Base-by-base conservation (phyloP, 2,329 filamentous ascomycete species). In the Leptographium flavum region DNA sequence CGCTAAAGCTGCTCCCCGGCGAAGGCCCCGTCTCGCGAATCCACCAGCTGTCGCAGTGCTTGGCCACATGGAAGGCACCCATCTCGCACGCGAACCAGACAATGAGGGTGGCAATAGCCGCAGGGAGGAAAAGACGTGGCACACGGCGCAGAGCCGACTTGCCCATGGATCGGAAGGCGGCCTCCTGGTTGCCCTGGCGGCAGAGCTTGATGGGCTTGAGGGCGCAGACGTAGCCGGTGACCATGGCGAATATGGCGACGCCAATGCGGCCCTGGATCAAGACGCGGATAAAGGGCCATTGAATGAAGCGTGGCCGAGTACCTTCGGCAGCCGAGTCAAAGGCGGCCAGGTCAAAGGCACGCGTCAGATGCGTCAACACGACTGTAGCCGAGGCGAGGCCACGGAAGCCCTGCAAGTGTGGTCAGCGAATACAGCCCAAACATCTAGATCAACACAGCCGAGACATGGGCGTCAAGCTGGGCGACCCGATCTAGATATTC, bases 221-320 rank as follows among this genome's bases (percentile, higher is more conserved):
- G 4, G 73, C 70, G 59, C 77, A 79, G 43, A 79, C 76, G 53
- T 78, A 80, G 46, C 76, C 76, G 21, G 76, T 76, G 33, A 80
- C 74, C 39, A 82, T 66, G 54, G 79, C 71, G 59, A 82, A 81
- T 50, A 81, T 75, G 14, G 76, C 71, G 3, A 82, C 79, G 58
- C 78, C 79, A 39, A 76, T 73, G 15, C 79, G 70, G 21, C 79
- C 76, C 54, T 77, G 74, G 42, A 71, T 65, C 33, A 73, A 63
- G 40, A 81, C 68, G 46, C 76, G 72, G 47, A 80, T 60, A 53
- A 74, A 72, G 14, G 76, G 76, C 35, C 68, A 64, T 57, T 81
- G 76, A 48, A 78, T 66, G 27, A 76, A 51, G 41, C 66, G 64
- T 5, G 72, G 68, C 2, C 63, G 54, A 3, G 60, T 60, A 25